phyloP scores from a whole-genome alignment of 306 rosid species.

The Casuarina equisetifolia region DNA sequence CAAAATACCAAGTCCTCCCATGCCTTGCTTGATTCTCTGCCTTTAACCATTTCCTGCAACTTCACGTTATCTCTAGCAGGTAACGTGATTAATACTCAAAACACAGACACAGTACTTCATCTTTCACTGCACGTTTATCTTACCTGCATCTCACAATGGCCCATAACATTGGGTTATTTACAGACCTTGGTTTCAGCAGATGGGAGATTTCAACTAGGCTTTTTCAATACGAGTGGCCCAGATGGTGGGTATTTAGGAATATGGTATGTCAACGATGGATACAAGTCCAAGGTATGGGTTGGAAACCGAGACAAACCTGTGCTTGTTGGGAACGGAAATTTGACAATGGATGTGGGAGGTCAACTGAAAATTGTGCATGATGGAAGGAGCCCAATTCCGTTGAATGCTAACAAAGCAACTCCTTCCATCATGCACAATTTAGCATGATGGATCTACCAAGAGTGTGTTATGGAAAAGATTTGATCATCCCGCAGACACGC shows the following conservation, averaged over 20 bases:
- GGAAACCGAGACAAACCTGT: neutral
- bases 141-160: too few species aligned
- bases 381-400: neutral
- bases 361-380: neutral
- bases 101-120: too few species aligned
- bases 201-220: neutral
- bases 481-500: conserved; percentile 1
- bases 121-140: too few species aligned
- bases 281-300: neutral
- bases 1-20: too few species aligned
- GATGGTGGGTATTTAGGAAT: neutral
- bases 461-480: conserved; percentile 21
- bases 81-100: too few species aligned
- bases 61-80: too few species aligned
- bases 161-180: too few species aligned
- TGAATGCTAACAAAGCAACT: neutral
- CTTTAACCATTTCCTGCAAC: too few species aligned
- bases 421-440: too few species aligned
- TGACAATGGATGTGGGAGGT: neutral
- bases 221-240: neutral
- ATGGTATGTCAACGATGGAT: neutral
- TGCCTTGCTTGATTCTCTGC: too few species aligned
- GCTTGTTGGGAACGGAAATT: neutral
- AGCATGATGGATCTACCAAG: neutral
- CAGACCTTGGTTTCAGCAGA: neutral